A percentile compares a stretch with the other conserved stretches of the same genome.
These are phyloP conservation scores for Vitis cinerea DNA, from an alignment of 164 flowering plant species.

Conservation along the genomic window DNA sequence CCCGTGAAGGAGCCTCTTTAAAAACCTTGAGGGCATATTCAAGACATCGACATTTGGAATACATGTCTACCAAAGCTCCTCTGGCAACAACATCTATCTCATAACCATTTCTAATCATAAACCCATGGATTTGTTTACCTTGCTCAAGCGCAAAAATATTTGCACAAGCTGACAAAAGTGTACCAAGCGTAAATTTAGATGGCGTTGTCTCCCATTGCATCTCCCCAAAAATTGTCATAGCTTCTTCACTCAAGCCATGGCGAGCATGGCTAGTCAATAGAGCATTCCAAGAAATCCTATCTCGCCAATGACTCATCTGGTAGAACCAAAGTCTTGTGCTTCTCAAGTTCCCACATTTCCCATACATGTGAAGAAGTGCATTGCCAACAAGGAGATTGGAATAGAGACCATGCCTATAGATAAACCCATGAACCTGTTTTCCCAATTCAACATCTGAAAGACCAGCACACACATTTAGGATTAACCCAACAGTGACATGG, in stretches of 20 bases:
- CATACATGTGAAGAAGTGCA: slow-evolving; percentile 65
- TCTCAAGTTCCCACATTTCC: slow-evolving; percentile 55
- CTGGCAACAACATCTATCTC: slow-evolving; percentile 33
- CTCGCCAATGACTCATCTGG: slow-evolving; percentile 37
- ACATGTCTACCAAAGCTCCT: slow-evolving; percentile 63
- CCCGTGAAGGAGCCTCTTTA: slow-evolving; percentile 20
- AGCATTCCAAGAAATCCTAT: slow-evolving; percentile 52
- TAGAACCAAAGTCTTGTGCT: slow-evolving; percentile 36
- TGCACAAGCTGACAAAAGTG: slow-evolving; percentile 58
- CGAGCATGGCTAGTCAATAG: slow-evolving; percentile 41
- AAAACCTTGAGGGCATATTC: slow-evolving; percentile 38
- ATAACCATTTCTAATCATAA: slow-evolving; percentile 50
- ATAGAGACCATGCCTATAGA: slow-evolving; percentile 43
- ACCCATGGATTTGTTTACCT: slow-evolving; percentile 64
- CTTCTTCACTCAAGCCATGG: slow-evolving; percentile 50
- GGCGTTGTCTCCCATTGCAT: slow-evolving; percentile 56
- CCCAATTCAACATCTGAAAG: slow-evolving; percentile 50
- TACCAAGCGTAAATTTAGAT: slow-evolving; percentile 46
- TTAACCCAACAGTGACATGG: slow-evolving; percentile 39
- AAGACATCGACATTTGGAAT: slow-evolving; percentile 22
- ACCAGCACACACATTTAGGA: slow-evolving; percentile 48
- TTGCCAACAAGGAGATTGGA: slow-evolving; percentile 36
- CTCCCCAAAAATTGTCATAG: slow-evolving; percentile 37
- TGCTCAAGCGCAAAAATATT: slow-evolving; percentile 44
- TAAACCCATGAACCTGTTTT: slow-evolving; percentile 58